Evolutionary conservation across 2,329 filamentous ascomycete species (phyloP), one percentile per base, ranked within the genome.

Genomic region (Pestalotiopsis fici): DNA sequence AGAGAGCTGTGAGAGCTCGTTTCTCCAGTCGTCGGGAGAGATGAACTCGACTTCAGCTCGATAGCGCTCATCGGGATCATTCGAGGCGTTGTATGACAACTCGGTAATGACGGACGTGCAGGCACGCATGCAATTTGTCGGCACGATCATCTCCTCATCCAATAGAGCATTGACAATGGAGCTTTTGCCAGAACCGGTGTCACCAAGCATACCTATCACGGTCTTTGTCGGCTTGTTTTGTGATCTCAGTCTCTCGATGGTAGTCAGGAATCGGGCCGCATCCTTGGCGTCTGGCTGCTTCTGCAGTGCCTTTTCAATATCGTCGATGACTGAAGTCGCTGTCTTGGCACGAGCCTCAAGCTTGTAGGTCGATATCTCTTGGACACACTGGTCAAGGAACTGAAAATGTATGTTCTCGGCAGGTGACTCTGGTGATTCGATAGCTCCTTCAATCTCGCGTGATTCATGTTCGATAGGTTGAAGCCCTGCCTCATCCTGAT

Each of bases 41-140:
- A 77, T 71, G 39, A 77, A 77, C 59, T 76, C 72, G 28, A 77
- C 69, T 57, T 77, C 74, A 7, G 75, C 74, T 57, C 68, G 70
- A 57, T 76, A 77, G 9, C 69, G 70, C 50, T 73, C 67, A 5
- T 50, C 35, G 6, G 73, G 70, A 35, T 75, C 69, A 47, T 74
- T 69, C 11, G 74, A 75, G 57, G 75, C 56, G 50, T 77, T 77
- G 63, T 71, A 77, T 1, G 73, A 74, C 6, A 76, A 71, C 62
- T 76, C 73, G 5, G 71, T 75, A 3, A 72, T 70, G 25, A 71
- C 73, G 1, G 75, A 73, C 59, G 75, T 76, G 39, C 74, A 75
- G 27, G 73, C 74, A 9, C 75, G 70, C 18, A 77, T 27, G 61
- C 87, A 87, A 62, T 73, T 79, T 0, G 79, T 81, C 0, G 77